Evolutionary conservation across 2,329 filamentous ascomycete genomes (phyloP).

Genomic region (Penicillium concentricum): DNA sequence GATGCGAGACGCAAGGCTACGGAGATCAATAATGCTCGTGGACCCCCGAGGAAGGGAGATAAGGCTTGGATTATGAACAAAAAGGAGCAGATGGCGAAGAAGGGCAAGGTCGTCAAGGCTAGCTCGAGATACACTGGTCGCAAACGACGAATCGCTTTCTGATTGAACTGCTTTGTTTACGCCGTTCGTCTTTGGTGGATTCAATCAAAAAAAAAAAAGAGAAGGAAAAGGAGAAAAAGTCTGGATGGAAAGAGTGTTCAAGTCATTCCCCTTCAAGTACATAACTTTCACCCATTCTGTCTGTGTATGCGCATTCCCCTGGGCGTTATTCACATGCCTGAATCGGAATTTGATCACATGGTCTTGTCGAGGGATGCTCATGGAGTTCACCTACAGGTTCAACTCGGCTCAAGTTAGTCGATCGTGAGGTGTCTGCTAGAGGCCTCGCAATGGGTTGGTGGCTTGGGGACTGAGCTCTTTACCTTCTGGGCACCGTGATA

Average conservation of each 20-base stretch:
- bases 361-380: neutral
- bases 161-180: conserved; percentile 22
- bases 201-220: neutral
- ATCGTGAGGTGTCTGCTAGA: neutral
- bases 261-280: neutral
- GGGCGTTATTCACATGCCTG: neutral
- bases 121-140: conserved; percentile 92
- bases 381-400: neutral
- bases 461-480: neutral
- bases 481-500: neutral
- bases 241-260: neutral
- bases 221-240: neutral
- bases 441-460: neutral
- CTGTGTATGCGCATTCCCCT: neutral
- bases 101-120: conserved; percentile 90
- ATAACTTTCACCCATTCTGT: neutral
- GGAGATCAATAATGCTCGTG: conserved; percentile 44
- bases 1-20: conserved; percentile 61
- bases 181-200: neutral
- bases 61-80: conserved; percentile 57
- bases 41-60: conserved; percentile 49
- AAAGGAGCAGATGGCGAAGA: conserved; percentile 89
- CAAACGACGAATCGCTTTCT: conserved; percentile 79
- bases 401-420: neutral
- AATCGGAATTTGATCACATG: neutral